Percentiles rank a stretch among this genome's conserved stretches.
phyloP scores from a whole-genome alignment of 1,284 basidiomycete genomes.

The Tilletia walkeri region DNA sequence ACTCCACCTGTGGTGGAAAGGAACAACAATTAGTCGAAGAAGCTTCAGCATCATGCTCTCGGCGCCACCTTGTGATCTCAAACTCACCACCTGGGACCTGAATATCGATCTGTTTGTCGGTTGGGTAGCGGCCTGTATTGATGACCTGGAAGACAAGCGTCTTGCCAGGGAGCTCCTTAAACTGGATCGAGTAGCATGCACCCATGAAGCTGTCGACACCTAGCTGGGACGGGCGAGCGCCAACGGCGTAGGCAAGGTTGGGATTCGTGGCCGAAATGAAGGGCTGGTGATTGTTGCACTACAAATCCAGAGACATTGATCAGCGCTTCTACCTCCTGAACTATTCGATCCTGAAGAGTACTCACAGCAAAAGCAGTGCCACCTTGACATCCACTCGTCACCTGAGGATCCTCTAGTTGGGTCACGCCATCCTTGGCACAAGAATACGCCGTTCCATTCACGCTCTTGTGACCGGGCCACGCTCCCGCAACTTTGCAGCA shows the following conservation, averaged over 20 bases:
- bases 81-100: neutral
- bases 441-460: neutral
- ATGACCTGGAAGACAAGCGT: constrained; percentile 10
- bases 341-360: neutral
- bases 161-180: constrained; percentile 10
- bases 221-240: neutral
- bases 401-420: neutral
- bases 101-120: neutral
- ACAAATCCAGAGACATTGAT: neutral
- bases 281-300: constrained; percentile 12
- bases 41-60: no score
- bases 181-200: neutral
- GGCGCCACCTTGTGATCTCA: no score
- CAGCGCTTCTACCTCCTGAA: neutral
- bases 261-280: neutral
- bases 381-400: neutral
- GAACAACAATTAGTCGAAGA: neutral
- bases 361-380: constrained; percentile 5
- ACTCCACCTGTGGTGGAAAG: neutral
- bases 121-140: neutral
- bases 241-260: neutral
- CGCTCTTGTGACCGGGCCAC: neutral
- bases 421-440: constrained; percentile 10
- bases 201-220: constrained; percentile 4
- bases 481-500: constrained; percentile 11